Conservation (phyloP, 2,329 filamentous ascomycete genomes). For the Ophiostoma ips region DNA sequence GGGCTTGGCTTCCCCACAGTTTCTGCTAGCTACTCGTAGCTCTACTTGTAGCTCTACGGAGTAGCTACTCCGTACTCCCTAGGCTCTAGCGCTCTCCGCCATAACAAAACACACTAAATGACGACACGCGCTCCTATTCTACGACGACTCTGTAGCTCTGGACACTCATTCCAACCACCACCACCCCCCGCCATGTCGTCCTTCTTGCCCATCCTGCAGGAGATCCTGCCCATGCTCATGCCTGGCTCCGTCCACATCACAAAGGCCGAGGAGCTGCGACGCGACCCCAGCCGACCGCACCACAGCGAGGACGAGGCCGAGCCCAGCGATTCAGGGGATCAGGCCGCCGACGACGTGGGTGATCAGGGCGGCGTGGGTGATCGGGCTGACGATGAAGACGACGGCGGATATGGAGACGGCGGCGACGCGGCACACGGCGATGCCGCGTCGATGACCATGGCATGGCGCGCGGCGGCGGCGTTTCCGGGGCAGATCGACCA, state of each 20-base stretch:
- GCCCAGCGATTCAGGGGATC: constrained; percentile 24
- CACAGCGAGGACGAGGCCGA: constrained; percentile 1
- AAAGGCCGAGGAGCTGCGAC: constrained; percentile 24
- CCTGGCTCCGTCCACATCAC: constrained; percentile 44
- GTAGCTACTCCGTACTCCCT: no score
- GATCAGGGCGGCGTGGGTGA: constrained; percentile 9
- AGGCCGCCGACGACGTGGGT: constrained; percentile 23
- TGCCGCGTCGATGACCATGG: background rate
- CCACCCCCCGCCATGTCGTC: constrained; percentile 30
- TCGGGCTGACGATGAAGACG: background rate
- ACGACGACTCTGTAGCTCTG: background rate
- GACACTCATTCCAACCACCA: background rate
- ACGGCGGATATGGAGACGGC: background rate
- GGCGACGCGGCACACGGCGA: no score
- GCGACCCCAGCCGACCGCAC: background rate
- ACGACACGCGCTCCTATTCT: background rate
- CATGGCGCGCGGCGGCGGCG: background rate
- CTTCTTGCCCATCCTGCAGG: constrained; percentile 40
- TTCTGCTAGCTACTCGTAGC: no score
- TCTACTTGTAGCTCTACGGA: no score
- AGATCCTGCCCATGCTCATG: constrained; percentile 45
- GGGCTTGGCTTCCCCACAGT: no score
- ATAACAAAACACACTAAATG: background rate
- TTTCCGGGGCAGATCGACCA: no score
- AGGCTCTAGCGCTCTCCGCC: no score